A percentile compares a stretch with the other conserved stretches of the same genome.
phyloP scores from a whole-genome alignment of 257 asterid species.

The Henckelia pumila region DNA sequence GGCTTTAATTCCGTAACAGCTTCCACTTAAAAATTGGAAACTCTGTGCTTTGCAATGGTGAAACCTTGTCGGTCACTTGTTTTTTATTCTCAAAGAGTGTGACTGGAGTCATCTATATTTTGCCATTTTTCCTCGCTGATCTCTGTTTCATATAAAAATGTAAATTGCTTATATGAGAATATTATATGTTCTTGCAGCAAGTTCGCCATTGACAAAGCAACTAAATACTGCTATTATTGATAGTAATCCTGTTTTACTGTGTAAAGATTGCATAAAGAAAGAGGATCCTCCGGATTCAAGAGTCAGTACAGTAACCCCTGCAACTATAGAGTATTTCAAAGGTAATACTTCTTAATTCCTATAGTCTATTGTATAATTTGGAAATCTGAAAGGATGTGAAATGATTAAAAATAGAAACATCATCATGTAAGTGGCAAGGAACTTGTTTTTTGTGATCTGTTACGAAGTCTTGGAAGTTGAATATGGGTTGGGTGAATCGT shows the following conservation, averaged over 20 bases:
- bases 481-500: not conserved
- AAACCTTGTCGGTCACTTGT: not conserved
- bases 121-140: not conserved
- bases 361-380: too few relatives aligned
- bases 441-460: not conserved
- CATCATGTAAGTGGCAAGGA: not conserved
- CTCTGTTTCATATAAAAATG: conserved; percentile 3
- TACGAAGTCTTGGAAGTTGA: not conserved
- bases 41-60: not conserved
- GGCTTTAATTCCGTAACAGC: too few relatives aligned
- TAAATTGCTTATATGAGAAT: not conserved
- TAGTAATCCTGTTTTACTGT: conserved; percentile 82
- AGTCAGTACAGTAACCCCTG: conserved; percentile 97
- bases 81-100: not conserved
- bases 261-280: conserved; percentile 47
- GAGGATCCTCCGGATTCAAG: conserved; percentile 92
- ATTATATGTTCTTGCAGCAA: conserved; percentile 58
- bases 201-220: conserved; percentile 68
- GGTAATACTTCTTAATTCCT: conserved; percentile 40
- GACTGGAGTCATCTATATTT: not conserved
- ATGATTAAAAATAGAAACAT: too few relatives aligned
- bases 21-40: not conserved
- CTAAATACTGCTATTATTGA: conserved; percentile 83
- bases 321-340: conserved; percentile 68
- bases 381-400: too few relatives aligned